Conservation (phyloP, 2,329 filamentous ascomycete species). For the Dothideomycetidae sp. region DNA sequence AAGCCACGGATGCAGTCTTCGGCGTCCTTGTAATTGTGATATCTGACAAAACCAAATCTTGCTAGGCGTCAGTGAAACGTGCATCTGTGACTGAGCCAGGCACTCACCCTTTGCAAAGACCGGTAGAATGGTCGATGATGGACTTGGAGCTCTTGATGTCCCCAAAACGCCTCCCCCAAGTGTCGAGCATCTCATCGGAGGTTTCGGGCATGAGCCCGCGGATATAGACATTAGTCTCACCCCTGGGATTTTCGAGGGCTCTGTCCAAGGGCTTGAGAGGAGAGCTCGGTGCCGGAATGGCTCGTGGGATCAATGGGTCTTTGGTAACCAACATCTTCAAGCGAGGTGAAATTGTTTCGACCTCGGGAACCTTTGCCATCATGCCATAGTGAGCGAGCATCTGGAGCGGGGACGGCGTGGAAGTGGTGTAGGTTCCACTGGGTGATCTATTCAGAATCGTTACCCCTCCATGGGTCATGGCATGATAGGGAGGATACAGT, state of each 20-base stretch:
- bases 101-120: slow-evolving; percentile 85
- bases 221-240: slow-evolving; percentile 97
- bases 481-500: slow-evolving; percentile 29
- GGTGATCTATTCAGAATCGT: slow-evolving; percentile 37
- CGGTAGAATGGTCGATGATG: slow-evolving; percentile 87
- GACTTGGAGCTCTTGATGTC: slow-evolving; percentile 94
- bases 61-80: no score
- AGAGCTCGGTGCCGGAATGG: slow-evolving; percentile 78
- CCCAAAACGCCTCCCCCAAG: slow-evolving; percentile 77
- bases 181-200: slow-evolving; percentile 73
- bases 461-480: slow-evolving; percentile 26
- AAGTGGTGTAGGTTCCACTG: slow-evolving; percentile 33
- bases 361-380: slow-evolving; percentile 22
- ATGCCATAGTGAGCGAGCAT: slow-evolving; percentile 32
- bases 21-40: slow-evolving; percentile 71
- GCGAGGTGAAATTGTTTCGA: slow-evolving; percentile 30
- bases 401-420: slow-evolving; percentile 37
- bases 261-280: slow-evolving; percentile 84
- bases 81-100: no score
- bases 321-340: slow-evolving; percentile 39
- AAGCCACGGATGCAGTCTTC: slow-evolving; percentile 95
- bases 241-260: slow-evolving; percentile 84
- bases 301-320: slow-evolving; percentile 71
- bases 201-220: slow-evolving; percentile 90
- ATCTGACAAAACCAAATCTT: slow-evolving; percentile 97